phyloP scores from a whole-genome alignment of 495 filamentous ascomycete genomes.

The Parachaetomium inaequale region DNA sequence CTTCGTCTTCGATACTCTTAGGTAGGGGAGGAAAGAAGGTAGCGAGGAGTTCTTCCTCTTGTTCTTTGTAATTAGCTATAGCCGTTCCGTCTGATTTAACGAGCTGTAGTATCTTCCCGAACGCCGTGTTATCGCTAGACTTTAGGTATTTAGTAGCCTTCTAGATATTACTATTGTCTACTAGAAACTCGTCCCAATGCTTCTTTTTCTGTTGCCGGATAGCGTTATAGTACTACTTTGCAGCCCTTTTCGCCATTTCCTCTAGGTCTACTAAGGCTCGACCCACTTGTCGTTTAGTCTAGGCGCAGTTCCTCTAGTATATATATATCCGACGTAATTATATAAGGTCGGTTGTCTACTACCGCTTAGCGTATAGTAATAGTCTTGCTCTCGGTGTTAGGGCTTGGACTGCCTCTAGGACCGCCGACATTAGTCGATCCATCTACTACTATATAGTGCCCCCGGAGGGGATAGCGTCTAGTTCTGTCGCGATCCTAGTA shows the following conservation, averaged over 20 bases:
- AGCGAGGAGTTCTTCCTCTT: slow-evolving; percentile 1
- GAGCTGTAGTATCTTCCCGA: background rate
- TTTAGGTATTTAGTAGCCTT: slow-evolving; percentile 1
- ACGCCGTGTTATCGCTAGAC: background rate
- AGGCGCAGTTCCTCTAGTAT: background rate
- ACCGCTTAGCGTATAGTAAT: slow-evolving; percentile 17
- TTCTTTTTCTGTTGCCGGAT: slow-evolving; percentile 4
- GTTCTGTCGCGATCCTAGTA: background rate
- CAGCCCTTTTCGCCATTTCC: background rate
- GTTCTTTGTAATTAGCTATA: background rate
- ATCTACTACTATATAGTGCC: slow-evolving; percentile 18
- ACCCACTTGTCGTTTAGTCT: background rate
- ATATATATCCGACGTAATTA: background rate
- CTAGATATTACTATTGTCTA: background rate
- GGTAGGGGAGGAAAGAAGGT: slow-evolving; percentile 3
- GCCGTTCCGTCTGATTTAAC: slow-evolving; percentile 1
- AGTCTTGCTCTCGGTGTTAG: slow-evolving; percentile 15
- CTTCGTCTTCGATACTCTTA: background rate
- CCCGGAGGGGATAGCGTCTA: background rate
- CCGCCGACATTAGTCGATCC: slow-evolving; percentile 14
- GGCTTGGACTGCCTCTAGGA: slow-evolving; percentile 4
- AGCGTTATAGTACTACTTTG: background rate
- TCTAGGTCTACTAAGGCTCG: background rate
- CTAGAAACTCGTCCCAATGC: background rate
- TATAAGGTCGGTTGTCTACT: slow-evolving; percentile 8